Conservation (phyloP, 495 filamentous ascomycete genomes). For the Penicillium taxi region DNA sequence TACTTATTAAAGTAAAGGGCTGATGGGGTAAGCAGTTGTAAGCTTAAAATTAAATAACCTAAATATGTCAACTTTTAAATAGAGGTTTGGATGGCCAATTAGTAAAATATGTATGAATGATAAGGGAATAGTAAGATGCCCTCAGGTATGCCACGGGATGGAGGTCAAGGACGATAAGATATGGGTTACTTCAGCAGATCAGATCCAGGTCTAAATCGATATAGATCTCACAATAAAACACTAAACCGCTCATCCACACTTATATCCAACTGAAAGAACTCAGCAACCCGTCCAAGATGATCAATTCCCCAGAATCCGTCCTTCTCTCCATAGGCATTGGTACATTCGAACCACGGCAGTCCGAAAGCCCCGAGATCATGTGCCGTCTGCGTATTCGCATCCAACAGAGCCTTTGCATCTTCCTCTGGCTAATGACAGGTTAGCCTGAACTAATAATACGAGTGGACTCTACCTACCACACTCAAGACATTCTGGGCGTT, state of each 20-base stretch:
- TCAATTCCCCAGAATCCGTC: slow-evolving; percentile 60
- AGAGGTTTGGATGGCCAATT: too few species aligned
- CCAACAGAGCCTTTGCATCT: slow-evolving; percentile 1
- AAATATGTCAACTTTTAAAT: too few species aligned
- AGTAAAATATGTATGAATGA: too few species aligned
- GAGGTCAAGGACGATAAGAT: too few species aligned
- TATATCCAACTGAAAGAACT: slow-evolving; percentile 46
- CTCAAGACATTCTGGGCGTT: background rate
- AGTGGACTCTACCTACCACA: background rate
- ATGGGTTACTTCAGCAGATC: too few species aligned
- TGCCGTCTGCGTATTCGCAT: slow-evolving; percentile 7
- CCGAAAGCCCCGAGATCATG: slow-evolving; percentile 43
- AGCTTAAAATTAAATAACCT: too few species aligned
- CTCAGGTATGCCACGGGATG: too few species aligned
- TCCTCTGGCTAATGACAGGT: background rate
- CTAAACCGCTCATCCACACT: slow-evolving; percentile 7
- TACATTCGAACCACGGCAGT: slow-evolving; percentile 58
- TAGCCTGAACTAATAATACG: background rate
- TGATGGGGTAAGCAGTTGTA: too few species aligned
- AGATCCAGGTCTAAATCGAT: too few species aligned
- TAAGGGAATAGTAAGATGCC: too few species aligned
- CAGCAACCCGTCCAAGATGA: slow-evolving; percentile 49
- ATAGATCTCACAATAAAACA: slow-evolving; percentile 9
- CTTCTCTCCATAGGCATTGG: slow-evolving; percentile 41
- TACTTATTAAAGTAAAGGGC: too few species aligned